phyloP scores from a whole-genome alignment of 1,284 basidiomycete species.

The Papiliotrema terrestris region DNA sequence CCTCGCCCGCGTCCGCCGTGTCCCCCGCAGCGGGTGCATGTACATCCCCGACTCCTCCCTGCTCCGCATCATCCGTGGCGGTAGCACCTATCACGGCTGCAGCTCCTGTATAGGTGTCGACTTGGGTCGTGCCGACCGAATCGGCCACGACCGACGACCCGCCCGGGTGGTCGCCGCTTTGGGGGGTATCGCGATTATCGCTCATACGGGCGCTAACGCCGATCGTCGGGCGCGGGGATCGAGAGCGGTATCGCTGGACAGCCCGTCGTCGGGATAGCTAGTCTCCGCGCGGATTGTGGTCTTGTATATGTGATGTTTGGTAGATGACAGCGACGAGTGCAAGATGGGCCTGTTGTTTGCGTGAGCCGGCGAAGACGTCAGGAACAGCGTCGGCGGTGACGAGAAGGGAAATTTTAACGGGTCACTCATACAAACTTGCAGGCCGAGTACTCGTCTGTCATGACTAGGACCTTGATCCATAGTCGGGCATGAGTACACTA shows the following conservation, averaged over 20 bases:
- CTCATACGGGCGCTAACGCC: constrained; percentile 32
- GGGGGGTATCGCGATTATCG: constrained; percentile 31
- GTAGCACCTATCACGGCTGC: no score
- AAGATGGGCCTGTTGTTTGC: no score
- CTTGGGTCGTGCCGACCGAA: neutral
- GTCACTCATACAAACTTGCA: no score
- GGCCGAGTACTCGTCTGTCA: no score
- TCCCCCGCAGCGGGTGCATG: neutral
- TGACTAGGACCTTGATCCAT: no score
- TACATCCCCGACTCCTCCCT: neutral
- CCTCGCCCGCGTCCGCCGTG: neutral
- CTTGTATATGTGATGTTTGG: no score
- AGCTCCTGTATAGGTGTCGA: neutral
- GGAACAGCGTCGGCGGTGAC: no score
- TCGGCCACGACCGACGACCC: neutral
- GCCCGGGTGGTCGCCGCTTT: constrained; percentile 23
- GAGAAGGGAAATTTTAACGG: no score
- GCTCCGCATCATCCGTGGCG: neutral
- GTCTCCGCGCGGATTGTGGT: no score
- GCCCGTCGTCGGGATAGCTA: neutral
- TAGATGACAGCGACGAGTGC: no score
- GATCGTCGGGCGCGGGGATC: constrained; percentile 17
- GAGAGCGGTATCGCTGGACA: constrained; percentile 7
- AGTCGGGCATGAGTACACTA: no score
- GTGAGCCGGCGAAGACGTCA: no score